A percentile compares a stretch with the other conserved stretches of the same genome.
phyloP scores from a whole-genome alignment of 78 protist species.

The Anaeramoeba flamelloides region DNA sequence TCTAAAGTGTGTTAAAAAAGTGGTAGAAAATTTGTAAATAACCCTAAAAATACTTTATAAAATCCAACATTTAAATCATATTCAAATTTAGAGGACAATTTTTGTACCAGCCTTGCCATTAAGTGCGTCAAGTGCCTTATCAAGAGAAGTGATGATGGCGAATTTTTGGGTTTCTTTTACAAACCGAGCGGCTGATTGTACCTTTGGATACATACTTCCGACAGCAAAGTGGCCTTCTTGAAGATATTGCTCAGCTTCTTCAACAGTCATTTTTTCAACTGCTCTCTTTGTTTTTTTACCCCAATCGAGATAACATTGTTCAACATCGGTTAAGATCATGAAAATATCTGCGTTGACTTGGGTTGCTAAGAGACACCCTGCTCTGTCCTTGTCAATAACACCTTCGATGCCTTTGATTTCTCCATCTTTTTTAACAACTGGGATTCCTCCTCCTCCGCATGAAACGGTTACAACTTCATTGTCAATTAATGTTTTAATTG shows the following conservation, averaged over 20 bases:
- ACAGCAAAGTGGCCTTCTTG: conserved; percentile 13
- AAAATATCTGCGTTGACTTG: conserved; percentile 8
- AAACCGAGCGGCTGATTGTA: conserved; percentile 6
- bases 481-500: conserved; percentile 2
- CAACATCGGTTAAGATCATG: conserved; percentile 19
- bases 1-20: too few relatives aligned
- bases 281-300: neutral
- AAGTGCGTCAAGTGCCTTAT: conserved; percentile 18
- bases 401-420: conserved; percentile 5
- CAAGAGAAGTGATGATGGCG: conserved; percentile 23
- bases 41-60: too few relatives aligned
- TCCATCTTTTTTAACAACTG: conserved; percentile 24
- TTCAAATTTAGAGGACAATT: conserved; percentile 3
- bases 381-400: conserved; percentile 33
- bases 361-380: conserved; percentile 10
- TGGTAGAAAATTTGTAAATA: too few relatives aligned
- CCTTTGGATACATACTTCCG: conserved; percentile 22
- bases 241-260: neutral
- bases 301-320: neutral
- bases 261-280: neutral
- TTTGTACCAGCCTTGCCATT: conserved; percentile 13
- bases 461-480: conserved; percentile 13
- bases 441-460: conserved; percentile 34
- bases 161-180: conserved; percentile 1
- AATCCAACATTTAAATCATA: too few relatives aligned